phyloP scores from a whole-genome alignment of 768 basidiomycete species.

The Russula brevipes region DNA sequence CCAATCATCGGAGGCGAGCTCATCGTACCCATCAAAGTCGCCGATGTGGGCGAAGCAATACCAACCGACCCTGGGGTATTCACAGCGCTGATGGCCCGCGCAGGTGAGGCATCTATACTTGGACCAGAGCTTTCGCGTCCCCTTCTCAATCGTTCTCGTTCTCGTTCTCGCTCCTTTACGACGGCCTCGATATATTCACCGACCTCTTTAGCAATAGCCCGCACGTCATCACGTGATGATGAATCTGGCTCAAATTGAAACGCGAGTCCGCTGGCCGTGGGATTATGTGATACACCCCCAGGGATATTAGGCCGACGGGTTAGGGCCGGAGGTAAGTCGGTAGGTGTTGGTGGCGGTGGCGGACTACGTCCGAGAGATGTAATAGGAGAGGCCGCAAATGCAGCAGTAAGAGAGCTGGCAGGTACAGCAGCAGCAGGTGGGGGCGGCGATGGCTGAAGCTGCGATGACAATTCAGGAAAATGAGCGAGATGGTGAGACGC shows the following conservation, averaged over 20 bases:
- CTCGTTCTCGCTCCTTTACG: conserved; percentile 69
- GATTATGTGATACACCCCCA: conserved; percentile 9
- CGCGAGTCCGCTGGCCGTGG: conserved; percentile 39
- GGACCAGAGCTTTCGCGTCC: conserved; percentile 49
- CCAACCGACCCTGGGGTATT: conserved; percentile 21
- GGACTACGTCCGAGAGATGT: conserved; percentile 12
- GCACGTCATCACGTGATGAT: conserved; percentile 36
- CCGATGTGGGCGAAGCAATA: conserved; percentile 11
- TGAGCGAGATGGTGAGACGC: conserved; percentile 43
- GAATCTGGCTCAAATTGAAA: conserved; percentile 41
- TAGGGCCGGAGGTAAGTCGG: conserved; percentile 20
- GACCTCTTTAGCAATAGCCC: conserved; percentile 53
- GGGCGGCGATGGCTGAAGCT: conserved; percentile 52
- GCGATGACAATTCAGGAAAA: conserved; percentile 60
- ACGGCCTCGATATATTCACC: conserved; percentile 70
- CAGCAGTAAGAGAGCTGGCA: neutral
- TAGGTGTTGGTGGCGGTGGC: conserved; percentile 3
- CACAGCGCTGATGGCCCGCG: conserved; percentile 9
- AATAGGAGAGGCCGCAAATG: conserved; percentile 14
- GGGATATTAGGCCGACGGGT: conserved; percentile 12
- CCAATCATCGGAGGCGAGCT: conserved; percentile 13
- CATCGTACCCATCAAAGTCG: conserved; percentile 16
- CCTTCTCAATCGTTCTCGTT: conserved; percentile 65
- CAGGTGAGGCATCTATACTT: conserved; percentile 17
- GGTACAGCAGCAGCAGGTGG: conserved; percentile 32